Evolutionary conservation across 306 rosid genomes (phyloP).

Genomic region (Nissolia schottii): DNA sequence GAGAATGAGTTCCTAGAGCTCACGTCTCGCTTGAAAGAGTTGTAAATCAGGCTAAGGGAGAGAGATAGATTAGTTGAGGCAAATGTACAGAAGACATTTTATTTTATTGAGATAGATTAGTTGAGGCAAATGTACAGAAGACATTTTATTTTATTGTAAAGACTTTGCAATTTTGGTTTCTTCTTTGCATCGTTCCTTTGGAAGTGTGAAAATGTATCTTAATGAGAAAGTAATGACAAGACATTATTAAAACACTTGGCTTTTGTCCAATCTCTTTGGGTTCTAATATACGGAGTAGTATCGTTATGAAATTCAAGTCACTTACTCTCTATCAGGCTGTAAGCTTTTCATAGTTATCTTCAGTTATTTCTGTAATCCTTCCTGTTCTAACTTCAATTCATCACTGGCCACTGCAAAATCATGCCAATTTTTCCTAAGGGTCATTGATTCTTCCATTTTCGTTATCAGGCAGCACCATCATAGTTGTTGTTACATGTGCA

Average conservation of each 20-base stretch:
- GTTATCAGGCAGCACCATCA: too few species aligned
- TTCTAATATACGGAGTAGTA: neutral
- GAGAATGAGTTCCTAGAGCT: constrained; percentile 25
- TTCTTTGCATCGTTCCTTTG: neutral
- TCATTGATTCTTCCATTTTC: too few species aligned
- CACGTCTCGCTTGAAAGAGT: constrained; percentile 16
- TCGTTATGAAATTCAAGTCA: too few species aligned
- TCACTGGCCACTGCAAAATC: too few species aligned
- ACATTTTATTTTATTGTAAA: neutral
- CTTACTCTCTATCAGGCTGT: too few species aligned
- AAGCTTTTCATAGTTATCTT: neutral
- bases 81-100: neutral
- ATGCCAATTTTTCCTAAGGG: too few species aligned
- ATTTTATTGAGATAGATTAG: constrained; percentile 10
- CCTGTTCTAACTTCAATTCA: too few species aligned
- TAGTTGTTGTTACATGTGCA: too few species aligned
- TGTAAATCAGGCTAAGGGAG: neutral
- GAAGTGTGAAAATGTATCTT: neutral
- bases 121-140: neutral
- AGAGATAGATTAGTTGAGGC: constrained; percentile 6
- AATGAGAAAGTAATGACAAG: neutral
- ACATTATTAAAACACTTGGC: neutral
- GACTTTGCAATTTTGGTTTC: too few species aligned
- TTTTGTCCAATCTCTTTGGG: neutral
- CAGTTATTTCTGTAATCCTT: too few species aligned